phyloP scores from a whole-genome alignment of 805 yeast species.

The Brettanomyces sp. region DNA sequence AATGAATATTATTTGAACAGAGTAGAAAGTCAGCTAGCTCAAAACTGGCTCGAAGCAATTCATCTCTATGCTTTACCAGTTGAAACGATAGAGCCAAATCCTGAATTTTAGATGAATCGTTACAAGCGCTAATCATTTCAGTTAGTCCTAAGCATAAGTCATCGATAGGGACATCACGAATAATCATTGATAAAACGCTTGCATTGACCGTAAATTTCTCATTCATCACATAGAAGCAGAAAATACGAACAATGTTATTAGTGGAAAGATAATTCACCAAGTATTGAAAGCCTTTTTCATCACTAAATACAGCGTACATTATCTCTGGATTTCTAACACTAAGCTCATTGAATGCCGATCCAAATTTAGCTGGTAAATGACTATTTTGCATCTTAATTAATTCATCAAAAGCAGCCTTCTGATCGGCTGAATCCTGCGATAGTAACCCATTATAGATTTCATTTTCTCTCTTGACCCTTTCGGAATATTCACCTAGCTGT shows the following conservation, averaged over 20 bases:
- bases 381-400: conserved; percentile 5
- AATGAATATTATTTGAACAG: conserved; percentile 1
- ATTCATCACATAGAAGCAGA: conserved; percentile 9
- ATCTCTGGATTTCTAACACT: conserved; percentile 15
- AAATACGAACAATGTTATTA: conserved; percentile 21
- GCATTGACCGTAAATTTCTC: not conserved
- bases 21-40: conserved; percentile 7
- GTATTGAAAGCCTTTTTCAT: conserved; percentile 5
- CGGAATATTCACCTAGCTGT: conserved; percentile 12
- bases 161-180: conserved; percentile 13
- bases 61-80: conserved; percentile 17
- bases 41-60: conserved; percentile 15
- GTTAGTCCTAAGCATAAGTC: conserved; percentile 17
- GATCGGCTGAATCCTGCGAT: conserved; percentile 13
- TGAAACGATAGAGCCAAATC: conserved; percentile 23
- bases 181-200: conserved; percentile 1
- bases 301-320: conserved; percentile 14
- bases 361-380: conserved; percentile 13
- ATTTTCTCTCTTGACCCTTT: conserved; percentile 12
- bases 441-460: conserved; percentile 16
- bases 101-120: conserved; percentile 19
- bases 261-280: conserved; percentile 13
- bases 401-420: conserved; percentile 13
- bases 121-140: conserved; percentile 11
- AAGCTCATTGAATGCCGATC: conserved; percentile 15